These are phyloP conservation scores for Plenodomus tracheiphilus DNA, from an alignment of 2,329 filamentous ascomycete genomes.

Conservation along the genomic window DNA sequence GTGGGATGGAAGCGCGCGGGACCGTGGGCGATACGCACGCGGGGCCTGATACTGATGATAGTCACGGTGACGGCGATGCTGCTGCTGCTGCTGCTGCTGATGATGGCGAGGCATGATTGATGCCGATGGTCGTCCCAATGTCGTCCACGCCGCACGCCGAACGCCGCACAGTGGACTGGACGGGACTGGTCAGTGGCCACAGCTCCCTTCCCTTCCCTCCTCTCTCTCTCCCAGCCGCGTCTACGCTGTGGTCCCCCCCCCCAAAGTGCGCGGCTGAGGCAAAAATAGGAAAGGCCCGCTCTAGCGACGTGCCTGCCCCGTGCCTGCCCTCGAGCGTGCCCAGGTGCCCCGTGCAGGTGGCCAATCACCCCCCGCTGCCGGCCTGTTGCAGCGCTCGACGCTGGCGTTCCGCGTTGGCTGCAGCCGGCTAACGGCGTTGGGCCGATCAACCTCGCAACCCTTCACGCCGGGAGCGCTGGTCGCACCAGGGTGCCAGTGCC, in stretches of 20 bases:
- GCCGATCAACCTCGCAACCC: slow-evolving; percentile 29
- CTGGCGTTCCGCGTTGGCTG: slow-evolving; percentile 29
- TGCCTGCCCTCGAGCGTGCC: neutral
- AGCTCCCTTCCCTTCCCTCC: too few relatives aligned
- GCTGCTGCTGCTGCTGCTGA: too few relatives aligned
- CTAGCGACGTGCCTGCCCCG: too few relatives aligned
- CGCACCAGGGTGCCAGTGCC: slow-evolving; percentile 13
- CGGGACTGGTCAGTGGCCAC: too few relatives aligned
- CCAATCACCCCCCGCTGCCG: slow-evolving; percentile 1
- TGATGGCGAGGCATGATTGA: too few relatives aligned
- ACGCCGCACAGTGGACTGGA: neutral
- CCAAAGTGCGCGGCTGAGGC: slow-evolving; percentile 26
- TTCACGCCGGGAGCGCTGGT: slow-evolving; percentile 26
- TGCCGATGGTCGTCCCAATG: too few relatives aligned
- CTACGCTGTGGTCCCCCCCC: slow-evolving; percentile 7
- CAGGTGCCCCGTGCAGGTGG: too few relatives aligned
- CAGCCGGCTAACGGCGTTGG: slow-evolving; percentile 22
- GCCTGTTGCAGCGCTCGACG: too few relatives aligned
- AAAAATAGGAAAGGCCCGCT: slow-evolving; percentile 23
- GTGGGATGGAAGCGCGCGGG: slow-evolving; percentile 31
- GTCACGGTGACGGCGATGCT: neutral
- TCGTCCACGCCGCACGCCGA: too few relatives aligned
- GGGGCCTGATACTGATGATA: slow-evolving; percentile 1
- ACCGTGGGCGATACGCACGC: slow-evolving; percentile 28
- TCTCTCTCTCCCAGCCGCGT: slow-evolving; percentile 9